These are phyloP conservation scores for button mushroom (Agaricus bisporus) DNA, from an alignment of 768 basidiomycete genomes.

Conservation along the genomic window DNA sequence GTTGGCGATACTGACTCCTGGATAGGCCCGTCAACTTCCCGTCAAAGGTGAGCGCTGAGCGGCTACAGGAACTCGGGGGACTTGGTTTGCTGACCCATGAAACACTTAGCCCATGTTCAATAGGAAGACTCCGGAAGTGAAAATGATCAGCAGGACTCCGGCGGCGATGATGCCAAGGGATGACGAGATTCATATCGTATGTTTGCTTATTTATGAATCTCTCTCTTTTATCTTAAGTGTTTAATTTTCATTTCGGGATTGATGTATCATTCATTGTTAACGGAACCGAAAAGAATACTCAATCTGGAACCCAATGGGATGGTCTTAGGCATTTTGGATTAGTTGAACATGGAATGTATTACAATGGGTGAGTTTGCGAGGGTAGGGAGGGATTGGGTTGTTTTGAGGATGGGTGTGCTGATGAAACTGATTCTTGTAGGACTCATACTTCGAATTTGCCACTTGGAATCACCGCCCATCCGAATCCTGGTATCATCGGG, in stretches of 20 bases:
- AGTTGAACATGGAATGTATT: conserved; percentile 46
- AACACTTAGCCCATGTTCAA: conserved; percentile 47
- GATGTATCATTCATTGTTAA: neutral
- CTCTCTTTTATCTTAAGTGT: neutral
- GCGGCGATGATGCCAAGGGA: conserved; percentile 27
- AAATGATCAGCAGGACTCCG: conserved; percentile 25
- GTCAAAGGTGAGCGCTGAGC: conserved; percentile 35
- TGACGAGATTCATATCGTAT: conserved; percentile 54
- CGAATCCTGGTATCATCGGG: conserved; percentile 44
- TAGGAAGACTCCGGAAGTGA: conserved; percentile 47
- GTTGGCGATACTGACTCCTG: neutral
- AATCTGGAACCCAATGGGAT: conserved; percentile 70
- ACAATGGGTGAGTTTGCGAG: conserved; percentile 44
- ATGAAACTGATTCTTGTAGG: conserved; percentile 20
- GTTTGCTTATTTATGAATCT: conserved; percentile 12
- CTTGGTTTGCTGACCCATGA: neutral
- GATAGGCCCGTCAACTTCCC: conserved; percentile 65
- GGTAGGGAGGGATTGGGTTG: neutral
- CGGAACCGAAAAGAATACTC: conserved; percentile 45
- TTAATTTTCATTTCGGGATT: neutral
- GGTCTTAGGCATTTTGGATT: conserved; percentile 57
- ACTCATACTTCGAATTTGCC: conserved; percentile 37
- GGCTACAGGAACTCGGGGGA: neutral
- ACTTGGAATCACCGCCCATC: conserved; percentile 38
- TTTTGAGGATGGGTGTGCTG: neutral